Evolutionary conservation across 2,329 filamentous ascomycete species (phyloP).

Genomic region (Penicillium janthinellum): DNA sequence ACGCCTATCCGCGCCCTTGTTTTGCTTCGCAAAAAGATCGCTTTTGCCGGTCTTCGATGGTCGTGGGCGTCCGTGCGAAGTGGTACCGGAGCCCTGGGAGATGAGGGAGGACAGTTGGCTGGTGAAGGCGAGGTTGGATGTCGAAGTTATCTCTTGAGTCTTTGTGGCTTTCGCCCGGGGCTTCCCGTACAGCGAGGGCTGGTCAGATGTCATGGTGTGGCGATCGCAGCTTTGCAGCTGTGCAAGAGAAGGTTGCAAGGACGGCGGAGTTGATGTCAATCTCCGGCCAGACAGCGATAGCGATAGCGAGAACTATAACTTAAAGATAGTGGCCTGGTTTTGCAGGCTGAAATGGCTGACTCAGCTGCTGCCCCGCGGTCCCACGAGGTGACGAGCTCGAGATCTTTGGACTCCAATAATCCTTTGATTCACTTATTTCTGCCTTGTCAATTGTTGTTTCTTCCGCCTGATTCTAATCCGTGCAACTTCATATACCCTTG

Average conservation of each 20-base stretch:
- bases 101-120: conserved; percentile 84
- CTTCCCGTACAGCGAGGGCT: conserved; percentile 69
- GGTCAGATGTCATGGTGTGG: conserved; percentile 18
- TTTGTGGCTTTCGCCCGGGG: conserved; percentile 65
- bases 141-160: conserved; percentile 57
- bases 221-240: not conserved
- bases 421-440: not conserved
- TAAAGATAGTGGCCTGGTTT: not conserved
- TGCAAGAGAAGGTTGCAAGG: not conserved
- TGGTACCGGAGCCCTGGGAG: conserved; percentile 52
- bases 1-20: conserved; percentile 63
- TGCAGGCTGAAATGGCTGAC: not conserved
- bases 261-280: not conserved
- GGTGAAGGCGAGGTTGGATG: conserved; percentile 81
- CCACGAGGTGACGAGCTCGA: conserved; percentile 13
- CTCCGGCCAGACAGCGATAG: conserved; percentile 2
- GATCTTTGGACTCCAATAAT: conserved; percentile 2
- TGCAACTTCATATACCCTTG: not conserved
- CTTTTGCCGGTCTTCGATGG: conserved; percentile 59
- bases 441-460: not conserved
- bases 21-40: conserved; percentile 69
- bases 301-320: not conserved
- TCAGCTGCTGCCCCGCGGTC: conserved; percentile 9
- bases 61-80: conserved; percentile 45
- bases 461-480: not conserved